Percentiles rank a stretch among this genome's conserved stretches.
These are phyloP conservation scores for Colletotrichum acutatum DNA, from an alignment of 2,329 filamentous ascomycete species.

Conservation along the genomic window DNA sequence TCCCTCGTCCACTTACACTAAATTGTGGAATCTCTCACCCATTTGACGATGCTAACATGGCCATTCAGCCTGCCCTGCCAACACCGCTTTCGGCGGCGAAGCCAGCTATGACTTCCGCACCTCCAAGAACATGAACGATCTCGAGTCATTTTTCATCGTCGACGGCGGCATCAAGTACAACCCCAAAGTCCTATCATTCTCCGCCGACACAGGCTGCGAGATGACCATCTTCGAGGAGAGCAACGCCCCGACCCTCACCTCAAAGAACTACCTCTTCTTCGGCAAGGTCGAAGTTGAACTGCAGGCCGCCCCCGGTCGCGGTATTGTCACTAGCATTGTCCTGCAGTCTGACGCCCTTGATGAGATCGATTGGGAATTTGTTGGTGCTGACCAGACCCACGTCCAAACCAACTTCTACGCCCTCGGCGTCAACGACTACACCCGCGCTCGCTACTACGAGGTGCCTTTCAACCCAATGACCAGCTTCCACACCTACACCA, in stretches of 20 bases:
- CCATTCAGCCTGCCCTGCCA: conserved; percentile 30
- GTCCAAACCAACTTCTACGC: conserved; percentile 65
- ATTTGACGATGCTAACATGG: conserved; percentile 5
- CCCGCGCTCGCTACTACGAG: conserved; percentile 60
- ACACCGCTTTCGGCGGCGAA: conserved; percentile 35
- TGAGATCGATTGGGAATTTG: conserved; percentile 63
- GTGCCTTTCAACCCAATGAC: conserved; percentile 52
- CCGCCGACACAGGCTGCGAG: conserved; percentile 55
- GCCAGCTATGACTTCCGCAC: conserved; percentile 30
- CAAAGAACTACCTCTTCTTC: conserved; percentile 63
- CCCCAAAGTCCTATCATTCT: conserved; percentile 49
- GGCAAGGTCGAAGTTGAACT: conserved; percentile 60
- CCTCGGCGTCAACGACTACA: conserved; percentile 65
- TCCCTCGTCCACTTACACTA: neutral
- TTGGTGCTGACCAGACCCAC: conserved; percentile 44
- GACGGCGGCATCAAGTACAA: conserved; percentile 57
- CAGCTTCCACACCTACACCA: conserved; percentile 70
- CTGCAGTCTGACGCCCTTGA: conserved; percentile 62
- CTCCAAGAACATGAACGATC: conserved; percentile 46
- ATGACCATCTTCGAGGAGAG: conserved; percentile 59
- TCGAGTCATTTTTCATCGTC: conserved; percentile 64
- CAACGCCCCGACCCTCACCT: conserved; percentile 58
- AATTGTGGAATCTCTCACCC: neutral
- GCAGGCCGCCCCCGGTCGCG: conserved; percentile 57
- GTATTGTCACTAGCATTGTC: conserved; percentile 61